Percentiles rank a stretch among this genome's conserved stretches.
These are phyloP conservation scores for Candida montana DNA, from an alignment of 805 yeast genomes.

Conservation along the genomic window DNA sequence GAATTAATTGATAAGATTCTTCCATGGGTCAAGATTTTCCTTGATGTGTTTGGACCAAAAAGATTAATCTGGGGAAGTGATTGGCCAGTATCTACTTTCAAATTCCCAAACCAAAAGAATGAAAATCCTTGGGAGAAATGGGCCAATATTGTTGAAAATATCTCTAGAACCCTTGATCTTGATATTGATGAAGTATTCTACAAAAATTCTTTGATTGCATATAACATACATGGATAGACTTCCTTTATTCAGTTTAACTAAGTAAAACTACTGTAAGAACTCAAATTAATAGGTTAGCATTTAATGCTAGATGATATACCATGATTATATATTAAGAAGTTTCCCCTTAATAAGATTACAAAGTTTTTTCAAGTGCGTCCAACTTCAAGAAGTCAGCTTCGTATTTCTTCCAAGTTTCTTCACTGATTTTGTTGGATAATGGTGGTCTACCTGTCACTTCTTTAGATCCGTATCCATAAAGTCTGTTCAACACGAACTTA, in stretches of 20 bases:
- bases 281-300: no score
- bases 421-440: slow-evolving; percentile 14
- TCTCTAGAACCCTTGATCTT: slow-evolving; percentile 18
- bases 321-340: background rate
- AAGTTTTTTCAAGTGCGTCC: slow-evolving; percentile 12
- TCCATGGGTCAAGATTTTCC: slow-evolving; percentile 31
- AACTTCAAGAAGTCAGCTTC: slow-evolving; percentile 15
- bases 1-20: slow-evolving; percentile 17
- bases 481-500: slow-evolving; percentile 22
- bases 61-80: slow-evolving; percentile 38
- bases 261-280: no score
- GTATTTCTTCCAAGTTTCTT: slow-evolving; percentile 12
- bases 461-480: slow-evolving; percentile 24
- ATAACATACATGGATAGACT: no score
- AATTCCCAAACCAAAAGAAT: slow-evolving; percentile 12
- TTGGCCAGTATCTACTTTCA: slow-evolving; percentile 37
- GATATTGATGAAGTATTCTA: slow-evolving; percentile 16
- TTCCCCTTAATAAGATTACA: background rate
- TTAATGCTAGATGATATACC: no score
- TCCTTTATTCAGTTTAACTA: no score
- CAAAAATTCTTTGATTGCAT: slow-evolving; percentile 20
- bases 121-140: slow-evolving; percentile 21
- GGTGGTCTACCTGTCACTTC: slow-evolving; percentile 30
- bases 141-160: slow-evolving; percentile 19
- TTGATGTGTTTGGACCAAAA: slow-evolving; percentile 28